Evolutionary conservation across 192 early-diverging fungal genomes (phyloP).

Genomic region (Coemansia sp.): DNA sequence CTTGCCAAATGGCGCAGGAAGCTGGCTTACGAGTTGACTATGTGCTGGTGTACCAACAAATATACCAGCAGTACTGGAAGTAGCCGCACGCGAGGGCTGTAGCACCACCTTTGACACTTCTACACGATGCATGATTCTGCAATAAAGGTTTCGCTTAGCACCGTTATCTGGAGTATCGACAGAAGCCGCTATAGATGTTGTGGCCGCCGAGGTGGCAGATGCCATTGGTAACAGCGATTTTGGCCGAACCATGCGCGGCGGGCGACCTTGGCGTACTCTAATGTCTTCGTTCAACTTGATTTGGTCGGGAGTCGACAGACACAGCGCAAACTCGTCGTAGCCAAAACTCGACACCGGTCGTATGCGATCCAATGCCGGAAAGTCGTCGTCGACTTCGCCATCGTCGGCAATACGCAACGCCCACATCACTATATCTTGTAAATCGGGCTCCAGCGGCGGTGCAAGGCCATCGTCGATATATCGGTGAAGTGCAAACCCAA

Average conservation of each 20-base stretch:
- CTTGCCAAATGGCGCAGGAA: conserved; percentile 5
- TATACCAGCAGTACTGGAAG: conserved; percentile 37
- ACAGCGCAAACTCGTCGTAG: conserved; percentile 92
- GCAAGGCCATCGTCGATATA: conserved; percentile 74
- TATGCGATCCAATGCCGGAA: conserved; percentile 91
- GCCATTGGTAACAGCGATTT: conserved; percentile 19
- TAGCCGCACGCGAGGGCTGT: conserved; percentile 44
- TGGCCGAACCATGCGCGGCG: conserved; percentile 44
- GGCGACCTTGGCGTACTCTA: conserved; percentile 48
- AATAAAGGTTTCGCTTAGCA: conserved; percentile 9
- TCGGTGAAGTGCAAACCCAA: conserved; percentile 90
- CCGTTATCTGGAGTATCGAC: background rate
- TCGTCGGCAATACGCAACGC: conserved; percentile 93
- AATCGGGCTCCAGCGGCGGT: conserved; percentile 66
- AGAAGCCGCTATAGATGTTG: background rate
- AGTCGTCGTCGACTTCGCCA: conserved; percentile 95
- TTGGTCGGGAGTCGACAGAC: conserved; percentile 76
- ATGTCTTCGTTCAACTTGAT: conserved; percentile 59
- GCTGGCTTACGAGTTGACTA: background rate
- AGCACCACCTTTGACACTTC: conserved; percentile 33
- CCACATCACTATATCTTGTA: conserved; percentile 80
- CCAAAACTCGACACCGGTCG: conserved; percentile 83
- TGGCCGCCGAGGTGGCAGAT: background rate
- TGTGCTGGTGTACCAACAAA: conserved; percentile 33
- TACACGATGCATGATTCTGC: conserved; percentile 16